Percentiles rank a stretch among this genome's conserved stretches.
Evolutionary conservation across 805 yeast species (phyloP).

Genomic region (Candida fluviatilis): DNA sequence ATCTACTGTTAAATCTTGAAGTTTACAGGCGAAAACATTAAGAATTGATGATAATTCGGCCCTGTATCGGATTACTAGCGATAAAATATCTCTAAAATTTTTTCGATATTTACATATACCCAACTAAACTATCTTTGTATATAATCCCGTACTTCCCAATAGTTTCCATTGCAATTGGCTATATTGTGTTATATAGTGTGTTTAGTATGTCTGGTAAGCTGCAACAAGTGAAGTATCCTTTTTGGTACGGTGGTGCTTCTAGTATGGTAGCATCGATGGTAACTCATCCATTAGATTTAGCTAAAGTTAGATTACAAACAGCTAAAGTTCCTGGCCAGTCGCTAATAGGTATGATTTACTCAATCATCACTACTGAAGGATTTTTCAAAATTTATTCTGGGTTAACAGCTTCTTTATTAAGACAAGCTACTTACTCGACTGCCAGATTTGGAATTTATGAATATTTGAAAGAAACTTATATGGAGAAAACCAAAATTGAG

Average conservation of each 20-base stretch:
- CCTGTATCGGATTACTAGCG: background rate
- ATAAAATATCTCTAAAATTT: constrained; percentile 1
- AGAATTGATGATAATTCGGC: background rate
- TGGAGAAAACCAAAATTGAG: constrained; percentile 35
- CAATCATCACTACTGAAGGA: constrained; percentile 62
- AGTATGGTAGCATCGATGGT: constrained; percentile 63
- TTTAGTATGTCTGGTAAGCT: constrained; percentile 4
- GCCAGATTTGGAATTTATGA: constrained; percentile 87
- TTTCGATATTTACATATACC: background rate
- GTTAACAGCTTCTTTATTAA: constrained; percentile 70
- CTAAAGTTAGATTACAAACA: constrained; percentile 83
- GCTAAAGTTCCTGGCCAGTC: constrained; percentile 64
- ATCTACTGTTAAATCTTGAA: no score
- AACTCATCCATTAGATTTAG: constrained; percentile 82
- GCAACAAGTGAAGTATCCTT: constrained; percentile 20
- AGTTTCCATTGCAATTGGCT: no score
- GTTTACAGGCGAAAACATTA: background rate
- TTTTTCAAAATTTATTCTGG: constrained; percentile 74
- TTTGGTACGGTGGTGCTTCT: constrained; percentile 69
- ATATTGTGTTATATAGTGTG: no score
- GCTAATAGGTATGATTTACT: constrained; percentile 55
- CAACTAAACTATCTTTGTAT: background rate
- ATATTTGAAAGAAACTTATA: constrained; percentile 52
- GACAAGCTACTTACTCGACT: constrained; percentile 88
- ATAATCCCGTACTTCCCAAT: background rate